A percentile compares a stretch with the other conserved stretches of the same genome.
Conservation (phyloP, 2,329 filamentous ascomycete genomes). For the Akanthomyces lecanii region DNA sequence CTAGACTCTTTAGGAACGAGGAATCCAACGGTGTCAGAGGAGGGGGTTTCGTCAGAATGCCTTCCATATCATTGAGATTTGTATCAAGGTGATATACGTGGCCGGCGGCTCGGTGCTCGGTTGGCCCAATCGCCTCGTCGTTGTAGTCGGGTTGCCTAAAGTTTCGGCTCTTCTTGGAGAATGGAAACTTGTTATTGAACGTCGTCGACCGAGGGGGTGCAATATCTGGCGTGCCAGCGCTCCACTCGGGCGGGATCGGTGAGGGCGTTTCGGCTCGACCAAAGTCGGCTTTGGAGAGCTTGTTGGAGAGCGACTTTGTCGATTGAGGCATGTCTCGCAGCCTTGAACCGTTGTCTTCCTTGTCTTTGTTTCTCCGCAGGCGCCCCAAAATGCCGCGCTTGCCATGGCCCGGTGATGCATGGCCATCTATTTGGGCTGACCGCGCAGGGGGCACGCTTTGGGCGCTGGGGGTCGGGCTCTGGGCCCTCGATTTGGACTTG, state of each 20-base stretch:
- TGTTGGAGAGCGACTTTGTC: constrained; percentile 48
- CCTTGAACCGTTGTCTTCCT: constrained; percentile 43
- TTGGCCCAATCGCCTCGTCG: constrained; percentile 58
- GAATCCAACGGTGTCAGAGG: constrained; percentile 68
- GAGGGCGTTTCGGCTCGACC: constrained; percentile 34
- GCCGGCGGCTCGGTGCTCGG: constrained; percentile 54
- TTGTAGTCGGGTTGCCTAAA: constrained; percentile 46
- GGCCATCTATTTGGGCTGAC: constrained; percentile 47
- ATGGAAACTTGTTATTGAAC: constrained; percentile 61
- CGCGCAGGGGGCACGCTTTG: constrained; percentile 55
- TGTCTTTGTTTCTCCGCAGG: constrained; percentile 49
- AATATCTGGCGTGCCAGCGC: constrained; percentile 27
- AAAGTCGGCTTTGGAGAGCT: constrained; percentile 46
- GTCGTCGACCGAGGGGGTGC: constrained; percentile 41
- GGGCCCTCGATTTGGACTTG: constrained; percentile 55
- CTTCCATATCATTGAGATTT: constrained; percentile 85
- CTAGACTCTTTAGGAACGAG: constrained; percentile 42
- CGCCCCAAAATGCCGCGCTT: constrained; percentile 50
- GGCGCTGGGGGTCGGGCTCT: constrained; percentile 77
- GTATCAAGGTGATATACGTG: constrained; percentile 77
- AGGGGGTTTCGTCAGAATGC: constrained; percentile 70
- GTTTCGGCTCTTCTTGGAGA: constrained; percentile 52
- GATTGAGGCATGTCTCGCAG: constrained; percentile 49
- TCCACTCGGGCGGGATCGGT: constrained; percentile 30
- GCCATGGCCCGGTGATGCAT: constrained; percentile 54